A percentile compares a stretch with the other conserved stretches of the same genome.
phyloP scores from a whole-genome alignment of 768 basidiomycete species.

The Psilocybe cyanescens region DNA sequence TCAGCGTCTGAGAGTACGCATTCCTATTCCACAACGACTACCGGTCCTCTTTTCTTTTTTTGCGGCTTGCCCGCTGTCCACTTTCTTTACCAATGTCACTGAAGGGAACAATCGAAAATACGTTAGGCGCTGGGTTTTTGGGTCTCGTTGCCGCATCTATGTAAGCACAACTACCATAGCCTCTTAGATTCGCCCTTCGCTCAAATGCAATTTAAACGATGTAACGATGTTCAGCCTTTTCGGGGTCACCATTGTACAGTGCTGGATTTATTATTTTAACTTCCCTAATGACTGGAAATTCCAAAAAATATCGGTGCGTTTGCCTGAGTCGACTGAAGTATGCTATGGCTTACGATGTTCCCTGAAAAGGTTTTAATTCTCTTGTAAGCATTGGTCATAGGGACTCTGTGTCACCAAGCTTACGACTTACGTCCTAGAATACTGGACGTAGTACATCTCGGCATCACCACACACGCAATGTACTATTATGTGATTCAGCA shows the following conservation, averaged over 20 bases:
- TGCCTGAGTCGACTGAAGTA: not conserved
- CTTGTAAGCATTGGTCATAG: not conserved
- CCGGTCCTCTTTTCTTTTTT: not conserved
- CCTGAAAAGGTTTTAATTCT: constrained; percentile 12
- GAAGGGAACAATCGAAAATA: constrained; percentile 6
- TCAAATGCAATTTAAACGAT: not conserved
- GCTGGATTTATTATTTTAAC: constrained; percentile 8
- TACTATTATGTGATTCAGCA: constrained; percentile 16
- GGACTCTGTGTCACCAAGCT: not conserved
- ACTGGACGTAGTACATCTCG: constrained; percentile 18
- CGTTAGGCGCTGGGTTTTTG: constrained; percentile 10
- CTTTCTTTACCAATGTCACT: not conserved
- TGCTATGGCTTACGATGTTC: not conserved
- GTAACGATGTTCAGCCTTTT: constrained; percentile 1
- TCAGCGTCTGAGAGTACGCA: not conserved
- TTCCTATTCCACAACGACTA: not conserved
- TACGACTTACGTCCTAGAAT: not conserved
- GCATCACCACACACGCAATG: constrained; percentile 14
- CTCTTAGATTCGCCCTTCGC: not conserved
- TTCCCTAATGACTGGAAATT: constrained; percentile 13
- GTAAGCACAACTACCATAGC: not conserved
- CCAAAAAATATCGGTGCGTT: constrained; percentile 6
- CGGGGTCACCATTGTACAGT: constrained; percentile 4
- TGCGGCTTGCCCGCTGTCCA: not conserved
- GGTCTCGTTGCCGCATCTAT: constrained; percentile 11